Evolutionary conservation across 225 moss, liverwort and hornwort genomes (phyloP).

Genomic region (Straminergon stramineum): DNA sequence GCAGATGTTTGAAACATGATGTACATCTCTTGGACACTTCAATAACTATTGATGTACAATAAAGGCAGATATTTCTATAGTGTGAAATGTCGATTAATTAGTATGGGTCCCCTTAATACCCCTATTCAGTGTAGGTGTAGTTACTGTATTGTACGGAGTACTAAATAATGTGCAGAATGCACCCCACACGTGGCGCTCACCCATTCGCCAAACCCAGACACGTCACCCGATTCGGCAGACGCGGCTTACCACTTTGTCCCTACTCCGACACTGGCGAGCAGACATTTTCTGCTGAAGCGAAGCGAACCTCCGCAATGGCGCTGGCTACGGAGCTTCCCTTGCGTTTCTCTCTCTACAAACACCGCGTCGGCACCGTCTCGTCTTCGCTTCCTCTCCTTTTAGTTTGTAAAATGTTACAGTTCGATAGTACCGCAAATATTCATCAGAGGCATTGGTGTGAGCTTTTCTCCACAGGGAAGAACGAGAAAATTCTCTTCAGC

Average conservation of each 20-base stretch:
- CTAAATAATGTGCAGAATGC: too few relatives aligned
- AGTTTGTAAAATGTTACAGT: background rate
- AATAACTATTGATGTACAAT: too few relatives aligned
- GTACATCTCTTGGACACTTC: too few relatives aligned
- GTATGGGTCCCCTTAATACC: too few relatives aligned
- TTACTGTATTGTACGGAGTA: too few relatives aligned
- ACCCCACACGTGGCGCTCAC: too few relatives aligned
- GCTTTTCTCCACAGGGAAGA: background rate
- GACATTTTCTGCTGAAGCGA: background rate
- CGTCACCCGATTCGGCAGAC: background rate
- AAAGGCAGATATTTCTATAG: too few relatives aligned
- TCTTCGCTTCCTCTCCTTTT: background rate
- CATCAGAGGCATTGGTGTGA: background rate
- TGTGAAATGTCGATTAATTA: too few relatives aligned
- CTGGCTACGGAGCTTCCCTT: too few relatives aligned
- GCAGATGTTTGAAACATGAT: too few relatives aligned
- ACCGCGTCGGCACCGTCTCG: background rate
- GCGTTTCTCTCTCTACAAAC: background rate
- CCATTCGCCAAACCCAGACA: background rate
- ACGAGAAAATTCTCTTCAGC: background rate
- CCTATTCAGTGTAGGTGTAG: too few relatives aligned
- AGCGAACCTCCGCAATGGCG: background rate
- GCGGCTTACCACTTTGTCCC: background rate
- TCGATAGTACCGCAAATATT: background rate
- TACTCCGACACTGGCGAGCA: background rate